phyloP scores from a whole-genome alignment of 495 filamentous ascomycete species.

The Penicillium bialowiezense region DNA sequence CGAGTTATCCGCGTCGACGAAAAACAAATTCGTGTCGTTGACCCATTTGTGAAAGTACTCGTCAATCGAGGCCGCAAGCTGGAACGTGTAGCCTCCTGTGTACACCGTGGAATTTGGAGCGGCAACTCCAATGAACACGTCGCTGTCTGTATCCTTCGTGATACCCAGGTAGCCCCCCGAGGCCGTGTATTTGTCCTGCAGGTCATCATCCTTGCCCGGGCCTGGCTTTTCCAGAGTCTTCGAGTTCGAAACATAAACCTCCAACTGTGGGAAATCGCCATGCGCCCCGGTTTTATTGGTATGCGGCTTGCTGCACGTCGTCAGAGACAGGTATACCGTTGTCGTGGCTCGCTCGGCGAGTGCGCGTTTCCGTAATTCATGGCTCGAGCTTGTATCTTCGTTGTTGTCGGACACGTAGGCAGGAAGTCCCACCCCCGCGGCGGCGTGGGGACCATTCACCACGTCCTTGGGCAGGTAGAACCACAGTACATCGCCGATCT shows the following conservation, averaged over 20 bases:
- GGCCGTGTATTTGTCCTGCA: constrained; percentile 43
- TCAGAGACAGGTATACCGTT: constrained; percentile 74
- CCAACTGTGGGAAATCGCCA: constrained; percentile 62
- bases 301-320: constrained; percentile 71
- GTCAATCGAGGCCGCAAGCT: constrained; percentile 81
- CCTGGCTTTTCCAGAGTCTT: constrained; percentile 65
- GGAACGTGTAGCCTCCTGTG: constrained; percentile 64
- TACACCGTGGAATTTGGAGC: constrained; percentile 62
- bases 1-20: constrained; percentile 75
- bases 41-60: constrained; percentile 63
- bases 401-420: constrained; percentile 21
- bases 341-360: constrained; percentile 28
- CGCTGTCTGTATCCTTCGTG: constrained; percentile 40
- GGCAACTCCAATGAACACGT: constrained; percentile 72
- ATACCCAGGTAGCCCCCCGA: constrained; percentile 54
- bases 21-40: constrained; percentile 52
- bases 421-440: constrained; percentile 35
- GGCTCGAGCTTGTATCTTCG: not conserved
- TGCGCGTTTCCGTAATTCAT: constrained; percentile 26
- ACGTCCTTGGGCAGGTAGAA: constrained; percentile 52
- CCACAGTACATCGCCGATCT: constrained; percentile 54
- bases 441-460: constrained; percentile 33
- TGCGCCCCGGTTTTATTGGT: constrained; percentile 33
- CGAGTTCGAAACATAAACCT: constrained; percentile 72
- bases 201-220: constrained; percentile 43